phyloP scores from a whole-genome alignment of 345 rosid genomes.

The Schrenkiella parvula region DNA sequence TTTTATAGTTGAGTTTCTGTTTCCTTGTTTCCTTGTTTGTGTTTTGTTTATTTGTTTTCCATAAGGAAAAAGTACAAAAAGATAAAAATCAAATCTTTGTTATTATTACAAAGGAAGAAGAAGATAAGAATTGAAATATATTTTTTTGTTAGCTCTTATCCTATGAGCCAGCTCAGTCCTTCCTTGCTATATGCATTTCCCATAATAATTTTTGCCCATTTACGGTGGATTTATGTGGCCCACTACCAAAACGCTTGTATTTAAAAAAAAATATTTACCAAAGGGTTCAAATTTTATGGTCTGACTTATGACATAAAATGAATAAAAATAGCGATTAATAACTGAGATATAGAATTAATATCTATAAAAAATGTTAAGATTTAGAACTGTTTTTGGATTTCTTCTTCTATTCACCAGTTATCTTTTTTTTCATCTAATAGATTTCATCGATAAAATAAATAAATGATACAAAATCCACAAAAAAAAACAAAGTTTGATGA shows the following conservation, averaged over 20 bases:
- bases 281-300: too few species aligned
- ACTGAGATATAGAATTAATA: too few species aligned
- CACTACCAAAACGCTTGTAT: background rate
- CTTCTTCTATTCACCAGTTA: too few species aligned
- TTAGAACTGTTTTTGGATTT: too few species aligned
- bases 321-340: too few species aligned
- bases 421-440: too few species aligned
- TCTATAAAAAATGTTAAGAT: too few species aligned
- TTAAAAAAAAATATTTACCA: too few species aligned
- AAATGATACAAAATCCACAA: too few species aligned
- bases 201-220: background rate
- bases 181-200: background rate
- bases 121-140: background rate
- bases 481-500: too few species aligned
- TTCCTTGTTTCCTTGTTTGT: slow-evolving; percentile 14
- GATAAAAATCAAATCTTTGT: background rate
- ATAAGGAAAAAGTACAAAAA: background rate
- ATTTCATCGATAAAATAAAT: too few species aligned
- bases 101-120: background rate
- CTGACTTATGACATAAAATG: too few species aligned
- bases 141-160: slow-evolving; percentile 13
- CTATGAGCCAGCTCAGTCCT: slow-evolving; percentile 10
- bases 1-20: slow-evolving; percentile 2
- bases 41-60: background rate
- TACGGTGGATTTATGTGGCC: background rate